Percentiles rank a stretch among this genome's conserved stretches.
phyloP scores from a whole-genome alignment of 23 red algal genomes.

The Gracilaria gracilis region DNA sequence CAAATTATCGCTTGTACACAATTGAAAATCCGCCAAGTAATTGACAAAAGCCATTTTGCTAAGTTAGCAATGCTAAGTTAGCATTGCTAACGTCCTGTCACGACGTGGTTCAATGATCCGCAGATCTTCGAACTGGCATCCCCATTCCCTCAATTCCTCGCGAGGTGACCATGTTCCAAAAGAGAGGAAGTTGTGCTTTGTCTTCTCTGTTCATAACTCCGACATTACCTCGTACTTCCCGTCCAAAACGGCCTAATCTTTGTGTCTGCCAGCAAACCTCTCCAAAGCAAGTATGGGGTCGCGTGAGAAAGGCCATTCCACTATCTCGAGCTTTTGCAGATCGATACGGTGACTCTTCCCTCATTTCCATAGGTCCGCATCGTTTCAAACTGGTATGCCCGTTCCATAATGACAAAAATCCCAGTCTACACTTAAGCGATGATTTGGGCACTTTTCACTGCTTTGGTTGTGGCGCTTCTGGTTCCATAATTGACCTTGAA shows the following conservation, averaged over 20 bases:
- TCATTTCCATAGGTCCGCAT: constrained; percentile 24
- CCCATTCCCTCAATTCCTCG: too few relatives aligned
- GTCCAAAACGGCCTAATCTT: background rate
- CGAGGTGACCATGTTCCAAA: background rate
- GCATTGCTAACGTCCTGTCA: too few relatives aligned
- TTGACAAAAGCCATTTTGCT: too few relatives aligned
- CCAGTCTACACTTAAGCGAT: constrained; percentile 71
- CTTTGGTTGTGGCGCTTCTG: constrained; percentile 88
- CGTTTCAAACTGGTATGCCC: constrained; percentile 76
- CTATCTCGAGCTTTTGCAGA: constrained; percentile 64
- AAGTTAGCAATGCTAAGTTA: too few relatives aligned
- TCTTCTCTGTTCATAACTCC: constrained; percentile 6
- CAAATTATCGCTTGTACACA: too few relatives aligned
- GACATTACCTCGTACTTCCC: background rate
- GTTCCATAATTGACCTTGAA: constrained; percentile 75
- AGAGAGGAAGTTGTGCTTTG: background rate
- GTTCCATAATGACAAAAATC: constrained; percentile 87
- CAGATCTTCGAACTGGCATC: too few relatives aligned
- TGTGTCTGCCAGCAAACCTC: constrained; percentile 16
- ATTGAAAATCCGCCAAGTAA: too few relatives aligned
- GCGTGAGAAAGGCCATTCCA: constrained; percentile 39
- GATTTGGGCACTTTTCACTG: constrained; percentile 66
- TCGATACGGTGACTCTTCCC: constrained; percentile 33
- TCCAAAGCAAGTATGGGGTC: constrained; percentile 35
- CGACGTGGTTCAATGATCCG: too few relatives aligned